Percentiles rank a stretch among this genome's conserved stretches.
phyloP scores from a whole-genome alignment of 2,329 filamentous ascomycete genomes.

The Aureobasidium namibiae region DNA sequence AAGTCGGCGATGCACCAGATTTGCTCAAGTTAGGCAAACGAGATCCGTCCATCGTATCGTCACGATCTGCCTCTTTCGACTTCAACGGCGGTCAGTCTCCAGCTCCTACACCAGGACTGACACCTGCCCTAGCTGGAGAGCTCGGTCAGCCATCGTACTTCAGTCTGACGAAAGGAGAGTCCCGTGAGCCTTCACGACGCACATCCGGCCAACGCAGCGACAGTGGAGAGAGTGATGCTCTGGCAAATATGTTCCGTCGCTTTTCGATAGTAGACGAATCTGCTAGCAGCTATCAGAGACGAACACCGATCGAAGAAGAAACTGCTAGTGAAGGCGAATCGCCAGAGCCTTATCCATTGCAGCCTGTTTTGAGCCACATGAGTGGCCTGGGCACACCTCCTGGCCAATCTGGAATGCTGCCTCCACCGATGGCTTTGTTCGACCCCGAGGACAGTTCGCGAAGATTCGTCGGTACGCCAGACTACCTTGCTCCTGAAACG shows the following conservation, averaged over 20 bases:
- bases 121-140: slow-evolving; percentile 60
- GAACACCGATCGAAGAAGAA: slow-evolving; percentile 65
- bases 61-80: slow-evolving; percentile 88
- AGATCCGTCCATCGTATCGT: slow-evolving; percentile 77
- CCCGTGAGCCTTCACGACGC: slow-evolving; percentile 52
- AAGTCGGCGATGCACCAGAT: slow-evolving; percentile 77
- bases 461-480: slow-evolving; percentile 90
- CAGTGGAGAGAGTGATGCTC: slow-evolving; percentile 78
- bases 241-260: slow-evolving; percentile 73
- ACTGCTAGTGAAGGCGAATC: slow-evolving; percentile 61
- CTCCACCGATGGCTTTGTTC: slow-evolving; percentile 86
- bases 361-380: slow-evolving; percentile 48
- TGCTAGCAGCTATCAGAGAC: slow-evolving; percentile 30
- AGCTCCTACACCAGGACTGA: slow-evolving; percentile 75
- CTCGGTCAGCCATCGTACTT: slow-evolving; percentile 91
- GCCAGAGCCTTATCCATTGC: slow-evolving; percentile 65
- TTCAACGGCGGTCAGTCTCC: slow-evolving; percentile 75
- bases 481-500: slow-evolving; percentile 94
- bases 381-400: slow-evolving; percentile 53
- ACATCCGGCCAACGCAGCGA: slow-evolving; percentile 82
- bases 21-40: slow-evolving; percentile 81
- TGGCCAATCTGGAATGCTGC: slow-evolving; percentile 67
- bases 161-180: slow-evolving; percentile 57
- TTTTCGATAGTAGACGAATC: slow-evolving; percentile 48
- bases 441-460: slow-evolving; percentile 90